phyloP scores from a whole-genome alignment of 495 filamentous ascomycete genomes.

The Aspergillus avenaceus region DNA sequence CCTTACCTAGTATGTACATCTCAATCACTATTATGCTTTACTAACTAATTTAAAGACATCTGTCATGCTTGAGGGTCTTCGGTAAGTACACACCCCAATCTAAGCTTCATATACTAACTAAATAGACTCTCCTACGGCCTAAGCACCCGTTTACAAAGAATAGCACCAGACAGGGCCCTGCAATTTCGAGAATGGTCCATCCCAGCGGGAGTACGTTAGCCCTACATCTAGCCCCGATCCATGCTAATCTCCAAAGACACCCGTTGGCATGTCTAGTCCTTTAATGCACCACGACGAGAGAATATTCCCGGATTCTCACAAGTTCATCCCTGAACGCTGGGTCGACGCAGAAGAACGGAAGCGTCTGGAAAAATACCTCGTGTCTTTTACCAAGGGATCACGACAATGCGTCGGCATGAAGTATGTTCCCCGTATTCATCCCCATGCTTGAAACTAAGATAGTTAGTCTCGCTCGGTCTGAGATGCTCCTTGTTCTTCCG shows the following conservation, averaged over 20 bases:
- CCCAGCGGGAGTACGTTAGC: conserved; percentile 30
- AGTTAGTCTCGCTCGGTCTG: conserved; percentile 2
- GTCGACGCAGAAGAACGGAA: conserved; percentile 22
- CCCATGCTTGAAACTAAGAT: not conserved
- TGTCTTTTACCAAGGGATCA: conserved; percentile 45
- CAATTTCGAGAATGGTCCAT: conserved; percentile 42
- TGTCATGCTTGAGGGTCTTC: conserved; percentile 30
- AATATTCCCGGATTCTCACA: conserved; percentile 37
- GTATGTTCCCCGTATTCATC: conserved; percentile 10
- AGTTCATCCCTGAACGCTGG: conserved; percentile 45
- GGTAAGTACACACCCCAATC: conserved; percentile 4
- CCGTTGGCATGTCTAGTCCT: conserved; percentile 38
- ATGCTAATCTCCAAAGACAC: conserved; percentile 17
- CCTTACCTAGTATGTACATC: conserved; percentile 24
- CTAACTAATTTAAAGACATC: conserved; percentile 15
- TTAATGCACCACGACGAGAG: conserved; percentile 36
- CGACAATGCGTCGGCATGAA: conserved; percentile 50
- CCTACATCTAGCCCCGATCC: not conserved
- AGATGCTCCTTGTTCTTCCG: conserved; percentile 9
- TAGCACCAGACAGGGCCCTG: conserved; percentile 31
- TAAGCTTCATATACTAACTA: not conserved
- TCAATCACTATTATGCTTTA: not conserved
- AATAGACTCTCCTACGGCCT: conserved; percentile 27
- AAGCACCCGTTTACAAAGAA: conserved; percentile 29
- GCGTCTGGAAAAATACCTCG: conserved; percentile 40